These are phyloP conservation scores for Phytophthora palmivora DNA, from an alignment of 352 stramenopile genomes.

Conservation along the genomic window DNA sequence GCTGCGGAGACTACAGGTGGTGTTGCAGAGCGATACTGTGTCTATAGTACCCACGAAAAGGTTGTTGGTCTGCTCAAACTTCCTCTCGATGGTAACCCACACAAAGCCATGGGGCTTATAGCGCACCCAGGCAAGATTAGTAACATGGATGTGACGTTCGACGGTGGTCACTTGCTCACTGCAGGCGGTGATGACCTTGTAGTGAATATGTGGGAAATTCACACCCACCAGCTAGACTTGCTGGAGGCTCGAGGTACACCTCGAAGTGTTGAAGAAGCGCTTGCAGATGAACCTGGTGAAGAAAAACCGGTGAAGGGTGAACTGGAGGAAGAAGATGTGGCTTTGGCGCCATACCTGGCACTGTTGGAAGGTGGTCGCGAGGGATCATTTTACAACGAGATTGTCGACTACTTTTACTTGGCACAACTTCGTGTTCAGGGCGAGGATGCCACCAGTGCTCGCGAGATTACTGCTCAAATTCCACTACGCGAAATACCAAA, in stretches of 20 bases:
- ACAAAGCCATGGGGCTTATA: constrained; percentile 93
- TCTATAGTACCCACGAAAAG: constrained; percentile 85
- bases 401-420: constrained; percentile 96
- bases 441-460: constrained; percentile 81
- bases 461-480: constrained; percentile 78
- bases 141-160: constrained; percentile 82
- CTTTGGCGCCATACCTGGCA: constrained; percentile 79
- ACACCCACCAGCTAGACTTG: constrained; percentile 76
- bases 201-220: constrained; percentile 93
- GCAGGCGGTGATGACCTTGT: constrained; percentile 90
- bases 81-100: constrained; percentile 92
- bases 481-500: constrained; percentile 91
- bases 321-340: constrained; percentile 23
- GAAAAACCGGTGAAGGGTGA: constrained; percentile 5
- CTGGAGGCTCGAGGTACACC: constrained; percentile 52
- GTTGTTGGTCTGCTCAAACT: constrained; percentile 88
- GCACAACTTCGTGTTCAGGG: constrained; percentile 92
- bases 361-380: constrained; percentile 87
- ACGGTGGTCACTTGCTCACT: constrained; percentile 90
- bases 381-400: constrained; percentile 90
- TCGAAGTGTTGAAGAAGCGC: constrained; percentile 16
- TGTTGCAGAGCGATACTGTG: constrained; percentile 71
- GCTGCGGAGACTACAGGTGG: constrained; percentile 23
- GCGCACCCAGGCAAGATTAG: constrained; percentile 91
- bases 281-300: neutral